Base-by-base conservation (phyloP, 2,329 filamentous ascomycete genomes). In the Periglandula ipomoeae region DNA sequence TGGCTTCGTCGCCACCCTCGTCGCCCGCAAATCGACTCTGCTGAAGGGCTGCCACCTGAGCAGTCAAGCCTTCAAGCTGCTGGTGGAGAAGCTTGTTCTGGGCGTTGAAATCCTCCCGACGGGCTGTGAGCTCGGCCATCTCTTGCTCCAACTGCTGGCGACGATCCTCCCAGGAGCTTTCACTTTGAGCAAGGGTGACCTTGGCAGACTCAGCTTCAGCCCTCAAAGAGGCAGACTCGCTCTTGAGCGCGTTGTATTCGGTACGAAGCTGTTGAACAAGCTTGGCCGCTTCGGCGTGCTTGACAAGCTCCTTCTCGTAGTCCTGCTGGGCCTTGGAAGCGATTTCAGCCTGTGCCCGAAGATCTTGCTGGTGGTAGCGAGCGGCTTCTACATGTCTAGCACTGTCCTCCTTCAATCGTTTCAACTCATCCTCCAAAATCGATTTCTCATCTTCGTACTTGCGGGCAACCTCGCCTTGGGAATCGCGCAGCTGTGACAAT, bases 221-320 rank as follows among this genome's bases (percentile, higher is more conserved):
- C 60, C 81, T 85, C 59, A 87, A 74, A 22, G 84, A 79, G 13
- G 86, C 83, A 3, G 89, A 75, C 51, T 94, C 81, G 1, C 86
- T 85, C 68, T 88, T 90, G 52, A 97, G 69, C 56, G 87, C 74
- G 59, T 95, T 93, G 65, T 87, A 79, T 55, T 97, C 89, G 4
- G 75, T 74, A 46, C 93, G 87, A 44, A 95, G 73, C 47, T 76
- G 76, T 57, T 95, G 89, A 13, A 96, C 74, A 32, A 81, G 79
- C 67, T 89, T 90, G 11, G 91, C 88, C n/a, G 91, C 93, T 56
- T 96, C 89, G 2, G 90, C 91, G 67, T 98, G 93, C 70, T 93
- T 96, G 59, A 95, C 79, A 10, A 98, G 76, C 65, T 98, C 93
- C 53, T 84, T 84, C 65, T 98, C 94, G 62, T 98, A 98, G 57